Conservation (phyloP, 2,329 filamentous ascomycete species). For the Orbilia brochopaga region DNA sequence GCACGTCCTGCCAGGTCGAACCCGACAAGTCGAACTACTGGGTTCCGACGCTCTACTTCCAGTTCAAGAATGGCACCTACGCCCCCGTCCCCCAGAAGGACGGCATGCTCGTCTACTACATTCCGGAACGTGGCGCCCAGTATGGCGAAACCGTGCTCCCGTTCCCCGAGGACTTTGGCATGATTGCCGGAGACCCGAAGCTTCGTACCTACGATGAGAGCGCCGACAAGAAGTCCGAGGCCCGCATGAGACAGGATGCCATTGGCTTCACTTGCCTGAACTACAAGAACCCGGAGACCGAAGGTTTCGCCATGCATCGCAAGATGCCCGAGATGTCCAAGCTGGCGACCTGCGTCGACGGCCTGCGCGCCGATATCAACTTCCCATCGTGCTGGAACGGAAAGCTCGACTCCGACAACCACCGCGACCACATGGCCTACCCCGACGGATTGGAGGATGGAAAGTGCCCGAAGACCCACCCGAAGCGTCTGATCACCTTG, state of each 20-base stretch:
- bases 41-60: slow-evolving; percentile 79
- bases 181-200: slow-evolving; percentile 76
- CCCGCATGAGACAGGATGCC: slow-evolving; percentile 79
- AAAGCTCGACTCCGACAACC: slow-evolving; percentile 63
- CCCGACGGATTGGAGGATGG: slow-evolving; percentile 78
- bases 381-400: slow-evolving; percentile 92
- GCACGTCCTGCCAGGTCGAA: slow-evolving; percentile 79
- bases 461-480: slow-evolving; percentile 72
- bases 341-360: slow-evolving; percentile 80
- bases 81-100: slow-evolving; percentile 76
- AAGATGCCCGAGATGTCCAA: slow-evolving; percentile 77
- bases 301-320: slow-evolving; percentile 80
- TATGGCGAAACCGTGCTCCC: slow-evolving; percentile 67
- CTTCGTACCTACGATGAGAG: slow-evolving; percentile 73
- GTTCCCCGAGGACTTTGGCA: slow-evolving; percentile 78
- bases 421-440: slow-evolving; percentile 75
- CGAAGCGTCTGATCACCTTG: slow-evolving; percentile 72
- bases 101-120: slow-evolving; percentile 80
- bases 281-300: slow-evolving; percentile 68
- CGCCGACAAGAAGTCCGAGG: slow-evolving; percentile 67
- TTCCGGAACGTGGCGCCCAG: slow-evolving; percentile 58
- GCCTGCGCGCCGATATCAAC: slow-evolving; percentile 80
- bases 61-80: slow-evolving; percentile 70
- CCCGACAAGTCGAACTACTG: slow-evolving; percentile 90
- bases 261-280: slow-evolving; percentile 95